phyloP scores from a whole-genome alignment of 2,329 filamentous ascomycete species.

The Paracamarosporium sp. region DNA sequence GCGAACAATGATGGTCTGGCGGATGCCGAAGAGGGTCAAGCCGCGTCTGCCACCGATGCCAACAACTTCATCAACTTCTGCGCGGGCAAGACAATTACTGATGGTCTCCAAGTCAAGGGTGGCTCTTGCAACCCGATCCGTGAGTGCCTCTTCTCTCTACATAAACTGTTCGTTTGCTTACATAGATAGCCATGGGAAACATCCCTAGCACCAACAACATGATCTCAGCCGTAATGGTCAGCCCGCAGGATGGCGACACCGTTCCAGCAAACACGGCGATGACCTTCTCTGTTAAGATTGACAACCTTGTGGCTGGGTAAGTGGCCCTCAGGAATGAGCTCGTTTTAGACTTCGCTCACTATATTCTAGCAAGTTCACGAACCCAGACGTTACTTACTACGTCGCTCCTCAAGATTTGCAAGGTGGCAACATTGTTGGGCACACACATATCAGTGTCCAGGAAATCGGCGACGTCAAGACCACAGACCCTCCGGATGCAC shows the following conservation, averaged over 20 bases:
- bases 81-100: conserved; percentile 60
- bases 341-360: not conserved
- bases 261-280: conserved; percentile 53
- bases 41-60: conserved; percentile 54
- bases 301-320: conserved; percentile 58
- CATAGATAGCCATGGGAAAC: conserved; percentile 59
- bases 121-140: conserved; percentile 65
- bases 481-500: conserved; percentile 45
- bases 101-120: conserved; percentile 57
- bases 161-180: conserved; percentile 7
- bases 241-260: conserved; percentile 52
- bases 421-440: conserved; percentile 52
- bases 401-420: conserved; percentile 60
- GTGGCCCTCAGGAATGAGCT: not conserved
- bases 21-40: conserved; percentile 46
- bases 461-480: conserved; percentile 50
- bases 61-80: conserved; percentile 68
- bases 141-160: conserved; percentile 31
- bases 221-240: conserved; percentile 62
- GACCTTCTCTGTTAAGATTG: conserved; percentile 56
- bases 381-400: conserved; percentile 63
- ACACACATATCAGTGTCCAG: conserved; percentile 62
- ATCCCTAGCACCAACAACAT: conserved; percentile 60
- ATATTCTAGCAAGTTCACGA: conserved; percentile 53
- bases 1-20: conserved; percentile 51